phyloP scores from a whole-genome alignment of 768 basidiomycete genomes.

The Leucocoprinus sp. region DNA sequence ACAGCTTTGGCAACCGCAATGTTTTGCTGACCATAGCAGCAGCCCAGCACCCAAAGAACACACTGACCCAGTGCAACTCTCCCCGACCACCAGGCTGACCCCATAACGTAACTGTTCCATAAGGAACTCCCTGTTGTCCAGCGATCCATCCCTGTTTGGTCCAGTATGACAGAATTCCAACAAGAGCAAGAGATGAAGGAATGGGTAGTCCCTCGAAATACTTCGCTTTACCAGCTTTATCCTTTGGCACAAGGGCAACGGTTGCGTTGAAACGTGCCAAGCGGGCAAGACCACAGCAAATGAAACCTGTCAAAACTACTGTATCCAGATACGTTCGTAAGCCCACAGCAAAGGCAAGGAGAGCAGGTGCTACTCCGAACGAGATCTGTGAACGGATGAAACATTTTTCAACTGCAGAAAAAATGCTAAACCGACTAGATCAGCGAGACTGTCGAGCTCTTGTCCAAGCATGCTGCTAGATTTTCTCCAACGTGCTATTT shows the following conservation, averaged over 20 bases:
- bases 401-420: slow-evolving; percentile 1
- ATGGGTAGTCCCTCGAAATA: slow-evolving; percentile 99
- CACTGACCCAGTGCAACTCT: slow-evolving; percentile 74
- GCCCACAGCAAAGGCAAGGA: slow-evolving; percentile 85
- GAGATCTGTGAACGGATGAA: slow-evolving; percentile 58
- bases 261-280: slow-evolving; percentile 99
- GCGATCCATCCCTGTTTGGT: slow-evolving; percentile 78
- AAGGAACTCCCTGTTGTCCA: slow-evolving; percentile 66
- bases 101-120: slow-evolving; percentile 69
- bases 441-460: slow-evolving; percentile 94
- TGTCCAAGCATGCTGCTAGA: slow-evolving; percentile 94
- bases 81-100: slow-evolving; percentile 64
- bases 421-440: slow-evolving; percentile 54
- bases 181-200: slow-evolving; percentile 79
- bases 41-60: slow-evolving; percentile 82
- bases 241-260: slow-evolving; percentile 88
- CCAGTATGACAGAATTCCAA: slow-evolving; percentile 76
- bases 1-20: slow-evolving; percentile 70
- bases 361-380: slow-evolving; percentile 95
- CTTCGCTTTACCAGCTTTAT: slow-evolving; percentile 74
- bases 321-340: slow-evolving; percentile 89
- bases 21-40: slow-evolving; percentile 99
- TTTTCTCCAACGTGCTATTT: slow-evolving; percentile 95
- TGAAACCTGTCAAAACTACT: slow-evolving; percentile 78
- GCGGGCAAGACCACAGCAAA: slow-evolving; percentile 93